These are phyloP conservation scores for Calonectria leucothoes DNA, from an alignment of 2,329 filamentous ascomycete genomes.

Conservation along the genomic window DNA sequence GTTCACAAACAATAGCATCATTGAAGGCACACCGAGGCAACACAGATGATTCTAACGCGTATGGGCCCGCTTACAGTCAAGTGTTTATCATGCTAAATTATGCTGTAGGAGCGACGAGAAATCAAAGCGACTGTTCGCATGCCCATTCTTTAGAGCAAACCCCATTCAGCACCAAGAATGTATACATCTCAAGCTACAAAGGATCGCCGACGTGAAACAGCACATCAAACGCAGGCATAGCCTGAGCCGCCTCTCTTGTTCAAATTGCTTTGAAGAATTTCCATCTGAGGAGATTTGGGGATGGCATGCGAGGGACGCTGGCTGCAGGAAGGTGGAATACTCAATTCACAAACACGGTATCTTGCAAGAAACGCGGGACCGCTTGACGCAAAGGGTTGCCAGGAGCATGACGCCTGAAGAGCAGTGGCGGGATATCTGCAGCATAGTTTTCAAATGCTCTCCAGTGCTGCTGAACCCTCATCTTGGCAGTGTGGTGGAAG, in stretches of 20 bases:
- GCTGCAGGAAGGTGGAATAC: neutral
- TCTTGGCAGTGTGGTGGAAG: neutral
- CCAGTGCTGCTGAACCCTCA: neutral
- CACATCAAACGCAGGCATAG: slow-evolving; percentile 4
- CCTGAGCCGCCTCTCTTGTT: neutral
- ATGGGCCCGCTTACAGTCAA: neutral
- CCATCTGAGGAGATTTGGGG: neutral
- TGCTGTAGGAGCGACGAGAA: neutral
- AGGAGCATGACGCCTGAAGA: neutral
- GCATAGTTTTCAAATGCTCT: neutral
- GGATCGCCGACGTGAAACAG: slow-evolving; percentile 5
- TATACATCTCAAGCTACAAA: neutral
- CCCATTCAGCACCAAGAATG: neutral
- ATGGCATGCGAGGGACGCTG: accelerated
- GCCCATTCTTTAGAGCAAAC: neutral
- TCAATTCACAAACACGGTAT: neutral
- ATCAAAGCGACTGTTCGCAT: neutral
- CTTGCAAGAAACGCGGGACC: neutral
- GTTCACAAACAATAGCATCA: no score
- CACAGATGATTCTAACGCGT: neutral
- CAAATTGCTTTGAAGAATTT: neutral
- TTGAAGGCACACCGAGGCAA: neutral
- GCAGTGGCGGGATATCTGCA: neutral
- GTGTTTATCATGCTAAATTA: neutral
- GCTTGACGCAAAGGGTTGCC: neutral